Conservation (phyloP, 169 alveolate species). For the Perkinsus marinus region DNA sequence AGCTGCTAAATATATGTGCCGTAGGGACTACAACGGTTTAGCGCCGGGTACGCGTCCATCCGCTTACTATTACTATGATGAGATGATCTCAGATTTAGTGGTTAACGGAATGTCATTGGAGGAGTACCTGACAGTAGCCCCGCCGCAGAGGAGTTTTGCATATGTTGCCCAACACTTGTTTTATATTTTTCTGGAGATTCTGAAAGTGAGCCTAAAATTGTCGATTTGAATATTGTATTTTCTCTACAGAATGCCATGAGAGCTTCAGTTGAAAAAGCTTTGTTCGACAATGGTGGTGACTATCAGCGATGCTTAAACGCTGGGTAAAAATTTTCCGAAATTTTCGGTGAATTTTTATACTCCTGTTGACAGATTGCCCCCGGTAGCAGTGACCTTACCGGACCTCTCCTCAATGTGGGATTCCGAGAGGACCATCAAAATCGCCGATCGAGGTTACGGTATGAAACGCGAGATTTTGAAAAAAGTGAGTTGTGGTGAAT, state of each 20-base stretch:
- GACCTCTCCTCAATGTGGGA: neutral
- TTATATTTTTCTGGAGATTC: neutral
- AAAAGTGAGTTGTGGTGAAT: neutral
- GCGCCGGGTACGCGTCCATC: neutral
- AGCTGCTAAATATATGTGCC: neutral
- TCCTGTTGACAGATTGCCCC: neutral
- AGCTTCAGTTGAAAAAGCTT: neutral
- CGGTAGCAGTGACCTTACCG: neutral
- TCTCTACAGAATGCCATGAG: neutral
- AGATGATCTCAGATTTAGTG: neutral
- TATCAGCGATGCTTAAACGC: neutral
- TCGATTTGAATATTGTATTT: neutral
- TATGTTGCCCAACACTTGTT: neutral
- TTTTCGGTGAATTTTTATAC: neutral
- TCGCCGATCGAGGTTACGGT: neutral
- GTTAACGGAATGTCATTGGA: neutral
- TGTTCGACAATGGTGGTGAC: neutral
- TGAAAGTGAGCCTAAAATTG: neutral
- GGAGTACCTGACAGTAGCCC: neutral
- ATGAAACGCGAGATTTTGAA: neutral
- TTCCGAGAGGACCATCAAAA: neutral
- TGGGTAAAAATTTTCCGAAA: neutral
- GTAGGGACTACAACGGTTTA: neutral
- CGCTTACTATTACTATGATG: neutral
- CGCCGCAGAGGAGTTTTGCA: neutral